These are phyloP conservation scores for Handroanthus guayacan DNA, from an alignment of 257 asterid genomes.

Conservation along the genomic window DNA sequence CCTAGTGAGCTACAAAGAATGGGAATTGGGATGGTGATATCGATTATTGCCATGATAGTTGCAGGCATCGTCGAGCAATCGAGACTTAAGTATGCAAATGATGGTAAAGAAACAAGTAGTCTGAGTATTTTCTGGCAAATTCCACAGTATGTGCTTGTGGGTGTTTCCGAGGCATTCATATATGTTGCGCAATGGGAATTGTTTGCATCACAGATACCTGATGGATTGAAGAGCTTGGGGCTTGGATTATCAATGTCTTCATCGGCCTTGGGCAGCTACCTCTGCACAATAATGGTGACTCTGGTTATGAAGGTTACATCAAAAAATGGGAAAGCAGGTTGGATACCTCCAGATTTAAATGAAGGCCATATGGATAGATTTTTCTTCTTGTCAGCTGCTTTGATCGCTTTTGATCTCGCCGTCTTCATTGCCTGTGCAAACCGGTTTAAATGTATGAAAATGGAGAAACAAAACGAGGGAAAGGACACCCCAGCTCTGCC, in stretches of 20 bases:
- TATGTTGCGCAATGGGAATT: constrained; percentile 88
- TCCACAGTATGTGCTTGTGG: constrained; percentile 86
- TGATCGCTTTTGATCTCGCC: constrained; percentile 64
- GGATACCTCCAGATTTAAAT: constrained; percentile 76
- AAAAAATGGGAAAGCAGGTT: constrained; percentile 71
- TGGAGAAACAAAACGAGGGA: constrained; percentile 54
- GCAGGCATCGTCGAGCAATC: constrained; percentile 77
- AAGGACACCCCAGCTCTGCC: constrained; percentile 40
- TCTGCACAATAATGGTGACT: constrained; percentile 64
- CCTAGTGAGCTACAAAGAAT: constrained; percentile 74
- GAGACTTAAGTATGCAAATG: constrained; percentile 57
- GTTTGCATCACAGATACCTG: constrained; percentile 70
- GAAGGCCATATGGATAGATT: constrained; percentile 86
- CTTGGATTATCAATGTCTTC: constrained; percentile 84
- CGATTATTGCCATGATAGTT: constrained; percentile 60
- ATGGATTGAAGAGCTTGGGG: constrained; percentile 75
- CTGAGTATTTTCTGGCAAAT: constrained; percentile 79
- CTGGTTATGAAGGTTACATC: constrained; percentile 72
- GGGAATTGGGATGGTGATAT: constrained; percentile 77
- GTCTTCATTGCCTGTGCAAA: constrained; percentile 68
- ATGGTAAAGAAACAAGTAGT: constrained; percentile 62
- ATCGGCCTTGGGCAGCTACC: constrained; percentile 78
- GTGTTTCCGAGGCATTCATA: constrained; percentile 81
- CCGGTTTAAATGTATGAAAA: constrained; percentile 60
- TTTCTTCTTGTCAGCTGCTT: constrained; percentile 76